Base-by-base conservation (phyloP, 768 basidiomycete genomes). In the Rubroboletus satanas region DNA sequence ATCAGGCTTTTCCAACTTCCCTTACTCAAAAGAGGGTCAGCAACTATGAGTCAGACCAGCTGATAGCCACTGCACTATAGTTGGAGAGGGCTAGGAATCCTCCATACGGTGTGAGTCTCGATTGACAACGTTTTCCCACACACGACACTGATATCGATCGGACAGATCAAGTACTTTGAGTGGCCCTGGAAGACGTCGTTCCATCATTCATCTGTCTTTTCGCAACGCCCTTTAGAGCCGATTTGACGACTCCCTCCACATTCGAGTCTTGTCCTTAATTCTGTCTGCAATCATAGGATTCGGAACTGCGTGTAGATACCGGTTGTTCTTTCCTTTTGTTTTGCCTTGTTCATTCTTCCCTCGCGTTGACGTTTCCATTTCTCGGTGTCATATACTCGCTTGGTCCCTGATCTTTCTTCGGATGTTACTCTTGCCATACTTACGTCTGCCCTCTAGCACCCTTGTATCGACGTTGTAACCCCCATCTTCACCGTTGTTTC, bases 1-100 rank as follows among this genome's bases (percentile, higher is more conserved):
- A 75, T 17, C 76, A 82, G 64, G 70, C 75, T 23, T 68, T 83
- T 32, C 75, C 79, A 0, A 66, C 72, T 8, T 83, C 83, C 70
- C 66, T 83, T 46, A 72, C 74, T 14, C 71, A 76, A 58, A 82
- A 81, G 66, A 67, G 78, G 51, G 71, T 79, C 53, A 75, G 75
- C 52, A 75, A 75, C 60, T 72, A 74, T 43, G 58, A 36, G 14
- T 21, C 56, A 10, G 50, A 51, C 4, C 26, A 41, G 7, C 11
- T 33, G 18, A 4, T 41, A 18, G 43, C 31, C 12, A 10, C 18
- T 36, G 62, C 46, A 6, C 3, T 57, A 11, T 54, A 51, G 28
- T n/a, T n/a, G n/a, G 43, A 32, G 7, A 11, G 31, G 17, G 3
- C 15, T 11, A 21, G 41, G 15, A 37, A 3, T 11, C 8, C 5